Conservation (phyloP, 2,329 filamentous ascomycete genomes). For the Sporothrix euskadiensis region DNA sequence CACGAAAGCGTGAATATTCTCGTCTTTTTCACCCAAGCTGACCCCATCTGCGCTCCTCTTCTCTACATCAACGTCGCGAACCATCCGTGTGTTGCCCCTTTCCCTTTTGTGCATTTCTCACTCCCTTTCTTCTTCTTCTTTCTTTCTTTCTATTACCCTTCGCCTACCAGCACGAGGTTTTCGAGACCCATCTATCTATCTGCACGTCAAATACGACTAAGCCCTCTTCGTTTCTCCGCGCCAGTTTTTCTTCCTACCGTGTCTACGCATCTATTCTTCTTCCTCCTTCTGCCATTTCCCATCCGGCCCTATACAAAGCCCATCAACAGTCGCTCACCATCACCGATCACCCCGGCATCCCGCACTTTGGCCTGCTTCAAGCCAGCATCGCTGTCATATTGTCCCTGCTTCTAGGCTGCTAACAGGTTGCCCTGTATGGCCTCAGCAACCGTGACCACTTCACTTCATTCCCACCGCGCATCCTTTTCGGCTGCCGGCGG, state of each 20-base stretch:
- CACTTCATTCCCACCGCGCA: constrained; percentile 34
- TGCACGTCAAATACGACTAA: constrained; percentile 12
- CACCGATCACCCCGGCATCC: background rate
- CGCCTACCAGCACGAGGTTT: background rate
- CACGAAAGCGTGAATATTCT: background rate
- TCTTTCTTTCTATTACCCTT: background rate
- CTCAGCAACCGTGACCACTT: constrained; percentile 42
- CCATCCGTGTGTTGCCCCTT: background rate
- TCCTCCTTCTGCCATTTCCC: background rate
- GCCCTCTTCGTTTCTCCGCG: constrained; percentile 17
- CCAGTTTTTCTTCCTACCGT: background rate
- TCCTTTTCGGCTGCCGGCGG: constrained; percentile 34
- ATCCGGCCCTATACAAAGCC: background rate
- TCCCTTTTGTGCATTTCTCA: background rate
- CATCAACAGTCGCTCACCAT: background rate
- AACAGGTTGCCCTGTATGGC: constrained; percentile 37
- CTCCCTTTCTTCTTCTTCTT: background rate
- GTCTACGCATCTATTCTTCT: background rate
- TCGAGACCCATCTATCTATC: constrained; percentile 11
- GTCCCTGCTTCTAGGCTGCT: background rate
- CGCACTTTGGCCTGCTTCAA: background rate
- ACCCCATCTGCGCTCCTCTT: background rate
- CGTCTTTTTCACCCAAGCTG: background rate
- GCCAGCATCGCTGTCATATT: background rate
- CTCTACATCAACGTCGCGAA: background rate